Evolutionary conservation across 2,329 filamentous ascomycete genomes (phyloP).

Genomic region (Cryphonectria nitschkei): DNA sequence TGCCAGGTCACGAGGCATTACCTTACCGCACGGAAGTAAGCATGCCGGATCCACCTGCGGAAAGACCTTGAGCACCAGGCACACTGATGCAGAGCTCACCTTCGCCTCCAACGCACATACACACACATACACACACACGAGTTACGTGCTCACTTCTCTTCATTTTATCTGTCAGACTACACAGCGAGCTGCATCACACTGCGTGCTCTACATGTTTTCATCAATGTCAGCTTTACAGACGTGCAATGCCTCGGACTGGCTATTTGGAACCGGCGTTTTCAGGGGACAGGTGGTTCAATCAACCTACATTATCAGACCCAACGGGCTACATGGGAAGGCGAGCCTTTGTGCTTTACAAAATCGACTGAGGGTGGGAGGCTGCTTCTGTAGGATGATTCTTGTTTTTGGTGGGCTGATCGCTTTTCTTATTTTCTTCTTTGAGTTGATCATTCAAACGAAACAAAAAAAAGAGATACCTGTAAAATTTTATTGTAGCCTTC

Average conservation of each 20-base stretch:
- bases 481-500: neutral
- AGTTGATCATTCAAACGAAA: neutral
- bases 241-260: neutral
- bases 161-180: neutral
- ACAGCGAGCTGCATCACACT: neutral
- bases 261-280: slow-evolving; percentile 21
- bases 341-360: neutral
- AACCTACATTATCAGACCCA: neutral
- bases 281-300: neutral
- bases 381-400: neutral
- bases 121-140: neutral
- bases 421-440: neutral
- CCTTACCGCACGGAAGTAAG: neutral
- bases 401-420: neutral
- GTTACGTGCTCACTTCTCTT: neutral
- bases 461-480: slow-evolving; percentile 26
- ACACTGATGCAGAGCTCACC: neutral
- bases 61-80: neutral
- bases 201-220: neutral
- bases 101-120: neutral
- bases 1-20: neutral
- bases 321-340: slow-evolving; percentile 3
- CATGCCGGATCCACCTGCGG: neutral
- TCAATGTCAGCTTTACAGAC: neutral
- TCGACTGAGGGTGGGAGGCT: neutral